Conservation (phyloP, 2,329 filamentous ascomycete species). For the Neofusicoccum ribis region DNA sequence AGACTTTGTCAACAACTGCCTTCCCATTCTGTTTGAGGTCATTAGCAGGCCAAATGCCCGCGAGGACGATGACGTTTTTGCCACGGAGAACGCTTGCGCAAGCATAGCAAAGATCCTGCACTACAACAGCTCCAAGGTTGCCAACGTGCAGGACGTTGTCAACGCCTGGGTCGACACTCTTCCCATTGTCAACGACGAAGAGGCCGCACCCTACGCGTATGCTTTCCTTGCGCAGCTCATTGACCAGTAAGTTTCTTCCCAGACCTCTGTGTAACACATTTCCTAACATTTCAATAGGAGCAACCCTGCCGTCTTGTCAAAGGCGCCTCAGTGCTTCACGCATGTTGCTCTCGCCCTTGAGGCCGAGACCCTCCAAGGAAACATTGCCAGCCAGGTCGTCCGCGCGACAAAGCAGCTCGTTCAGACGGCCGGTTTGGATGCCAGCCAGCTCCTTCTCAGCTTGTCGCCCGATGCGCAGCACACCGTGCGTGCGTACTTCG, state of each 20-base stretch:
- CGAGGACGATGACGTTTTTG: constrained; percentile 91
- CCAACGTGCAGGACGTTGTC: constrained; percentile 73
- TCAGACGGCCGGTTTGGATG: constrained; percentile 70
- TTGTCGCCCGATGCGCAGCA: constrained; percentile 80
- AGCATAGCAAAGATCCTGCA: constrained; percentile 96
- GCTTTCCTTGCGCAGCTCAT: constrained; percentile 88
- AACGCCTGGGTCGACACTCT: constrained; percentile 88
- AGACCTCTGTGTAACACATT: constrained; percentile 7
- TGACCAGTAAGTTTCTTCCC: constrained; percentile 72
- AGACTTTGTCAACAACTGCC: constrained; percentile 76
- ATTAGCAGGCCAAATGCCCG: constrained; percentile 79
- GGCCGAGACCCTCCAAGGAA: constrained; percentile 83
- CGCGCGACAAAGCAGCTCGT: constrained; percentile 76
- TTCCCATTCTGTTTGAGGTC: constrained; percentile 82
- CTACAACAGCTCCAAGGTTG: constrained; percentile 77
- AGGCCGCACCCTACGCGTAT: constrained; percentile 95
- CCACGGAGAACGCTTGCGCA: constrained; percentile 95
- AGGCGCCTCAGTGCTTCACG: constrained; percentile 79
- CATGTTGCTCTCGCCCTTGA: constrained; percentile 87
- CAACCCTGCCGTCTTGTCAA: constrained; percentile 74
- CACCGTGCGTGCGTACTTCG: constrained; percentile 76
- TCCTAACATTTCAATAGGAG: constrained; percentile 59
- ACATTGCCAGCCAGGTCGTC: constrained; percentile 76
- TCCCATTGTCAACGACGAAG: constrained; percentile 91
- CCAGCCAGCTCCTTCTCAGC: constrained; percentile 71